Evolutionary conservation across 805 yeast species (phyloP).

Genomic region (Candida rishiriensis): DNA sequence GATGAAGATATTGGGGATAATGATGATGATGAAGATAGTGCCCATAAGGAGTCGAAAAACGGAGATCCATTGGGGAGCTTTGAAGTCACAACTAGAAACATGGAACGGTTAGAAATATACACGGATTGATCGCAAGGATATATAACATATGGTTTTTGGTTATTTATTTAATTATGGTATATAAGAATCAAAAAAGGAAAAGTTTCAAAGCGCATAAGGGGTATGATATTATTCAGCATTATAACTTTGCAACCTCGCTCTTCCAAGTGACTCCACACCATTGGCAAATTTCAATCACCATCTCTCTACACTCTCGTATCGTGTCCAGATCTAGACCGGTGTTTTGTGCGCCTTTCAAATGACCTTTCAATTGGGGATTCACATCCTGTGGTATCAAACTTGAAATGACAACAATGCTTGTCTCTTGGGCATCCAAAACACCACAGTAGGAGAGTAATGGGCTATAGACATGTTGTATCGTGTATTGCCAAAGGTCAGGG

Average conservation of each 20-base stretch:
- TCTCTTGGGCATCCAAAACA: constrained; percentile 60
- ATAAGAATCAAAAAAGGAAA: not conserved
- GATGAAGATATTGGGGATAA: not conserved
- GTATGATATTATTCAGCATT: constrained; percentile 1
- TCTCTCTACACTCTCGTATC: constrained; percentile 50
- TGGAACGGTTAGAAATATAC: constrained; percentile 5
- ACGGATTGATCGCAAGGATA: not conserved
- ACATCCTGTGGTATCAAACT: constrained; percentile 89
- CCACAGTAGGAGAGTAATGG: constrained; percentile 69
- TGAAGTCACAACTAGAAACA: not conserved
- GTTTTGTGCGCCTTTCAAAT: constrained; percentile 78
- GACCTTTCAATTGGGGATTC: constrained; percentile 89
- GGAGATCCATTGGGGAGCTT: constrained; percentile 3
- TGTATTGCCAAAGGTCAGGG: constrained; percentile 79
- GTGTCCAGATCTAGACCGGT: constrained; percentile 68
- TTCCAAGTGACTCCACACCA: constrained; percentile 74
- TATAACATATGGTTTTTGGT: not conserved
- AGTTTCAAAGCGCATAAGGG: too few relatives aligned
- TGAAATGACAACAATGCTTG: constrained; percentile 73
- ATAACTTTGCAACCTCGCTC: constrained; percentile 51
- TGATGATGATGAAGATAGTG: not conserved
- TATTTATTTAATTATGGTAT: not conserved
- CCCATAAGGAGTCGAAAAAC: not conserved
- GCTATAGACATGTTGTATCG: constrained; percentile 69
- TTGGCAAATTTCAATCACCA: constrained; percentile 60